phyloP scores from a whole-genome alignment of 1,284 basidiomycete species.

The Ceratobasidium theobromae region DNA sequence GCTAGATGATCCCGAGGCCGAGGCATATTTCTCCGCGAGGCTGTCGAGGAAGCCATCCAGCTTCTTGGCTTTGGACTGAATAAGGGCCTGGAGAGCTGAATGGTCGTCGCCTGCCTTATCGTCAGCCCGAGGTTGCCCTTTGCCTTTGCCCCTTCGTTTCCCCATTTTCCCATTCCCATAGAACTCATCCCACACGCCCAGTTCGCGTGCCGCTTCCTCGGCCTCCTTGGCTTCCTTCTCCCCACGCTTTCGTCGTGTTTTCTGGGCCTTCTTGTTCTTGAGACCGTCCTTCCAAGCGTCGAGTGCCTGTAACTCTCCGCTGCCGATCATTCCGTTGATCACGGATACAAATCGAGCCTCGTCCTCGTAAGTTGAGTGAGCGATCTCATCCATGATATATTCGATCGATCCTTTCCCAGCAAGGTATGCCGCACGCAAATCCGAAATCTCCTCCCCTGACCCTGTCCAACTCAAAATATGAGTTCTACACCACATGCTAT shows the following conservation, averaged over 20 bases:
- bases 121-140: slow-evolving; percentile 48
- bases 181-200: slow-evolving; percentile 95
- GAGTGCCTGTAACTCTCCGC: slow-evolving; percentile 59
- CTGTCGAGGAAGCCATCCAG: slow-evolving; percentile 69
- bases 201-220: slow-evolving; percentile 79
- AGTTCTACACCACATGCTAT: slow-evolving; percentile 23
- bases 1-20: slow-evolving; percentile 44
- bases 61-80: slow-evolving; percentile 69
- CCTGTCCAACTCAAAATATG: slow-evolving; percentile 51
- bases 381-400: slow-evolving; percentile 79
- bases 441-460: slow-evolving; percentile 77
- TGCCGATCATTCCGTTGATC: slow-evolving; percentile 67
- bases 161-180: slow-evolving; percentile 79
- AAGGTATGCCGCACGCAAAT: slow-evolving; percentile 73
- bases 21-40: slow-evolving; percentile 78
- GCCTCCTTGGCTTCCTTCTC: slow-evolving; percentile 83
- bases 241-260: slow-evolving; percentile 70
- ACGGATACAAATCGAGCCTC: slow-evolving; percentile 77
- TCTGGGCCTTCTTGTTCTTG: slow-evolving; percentile 75
- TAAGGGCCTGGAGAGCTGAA: slow-evolving; percentile 77
- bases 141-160: slow-evolving; percentile 59
- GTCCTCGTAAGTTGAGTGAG: slow-evolving; percentile 79
- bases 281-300: slow-evolving; percentile 68
- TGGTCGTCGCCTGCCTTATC: slow-evolving; percentile 51
- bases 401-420: slow-evolving; percentile 69